These are phyloP conservation scores for Salix dunnii DNA, from an alignment of 345 rosid species.

Conservation along the genomic window DNA sequence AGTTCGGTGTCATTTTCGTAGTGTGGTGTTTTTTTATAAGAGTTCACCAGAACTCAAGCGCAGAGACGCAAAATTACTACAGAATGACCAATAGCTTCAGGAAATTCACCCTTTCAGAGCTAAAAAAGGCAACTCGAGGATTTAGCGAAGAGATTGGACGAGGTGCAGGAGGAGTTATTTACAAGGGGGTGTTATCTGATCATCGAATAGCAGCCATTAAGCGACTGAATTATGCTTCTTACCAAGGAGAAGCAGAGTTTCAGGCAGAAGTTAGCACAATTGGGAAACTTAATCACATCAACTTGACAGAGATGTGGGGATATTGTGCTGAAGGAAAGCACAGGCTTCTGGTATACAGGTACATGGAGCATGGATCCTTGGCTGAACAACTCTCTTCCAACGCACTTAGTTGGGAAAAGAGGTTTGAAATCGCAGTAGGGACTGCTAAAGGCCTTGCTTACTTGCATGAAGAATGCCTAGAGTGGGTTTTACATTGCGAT, in stretches of 20 bases:
- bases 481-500: constrained; percentile 17
- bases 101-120: background rate
- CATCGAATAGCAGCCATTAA: constrained; percentile 8
- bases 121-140: constrained; percentile 10
- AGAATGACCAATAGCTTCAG: background rate
- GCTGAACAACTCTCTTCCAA: constrained; percentile 4
- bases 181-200: constrained; percentile 10
- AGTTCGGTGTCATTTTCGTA: background rate
- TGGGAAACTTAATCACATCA: background rate
- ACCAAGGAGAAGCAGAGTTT: constrained; percentile 15
- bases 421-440: constrained; percentile 2
- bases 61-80: background rate
- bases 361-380: constrained; percentile 12
- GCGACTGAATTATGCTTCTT: constrained; percentile 1
- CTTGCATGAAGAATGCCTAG: constrained; percentile 14
- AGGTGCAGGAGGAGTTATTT: constrained; percentile 11
- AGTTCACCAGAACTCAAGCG: background rate
- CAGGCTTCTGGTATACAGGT: constrained; percentile 9
- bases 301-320: constrained; percentile 11
- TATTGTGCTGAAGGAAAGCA: constrained; percentile 14
- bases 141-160: constrained; percentile 12
- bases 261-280: constrained; percentile 4
- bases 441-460: background rate
- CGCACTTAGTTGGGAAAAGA: constrained; percentile 5
- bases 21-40: background rate